Conservation (phyloP, 768 basidiomycete species). For the Porphyrellus cyaneotinctus region DNA sequence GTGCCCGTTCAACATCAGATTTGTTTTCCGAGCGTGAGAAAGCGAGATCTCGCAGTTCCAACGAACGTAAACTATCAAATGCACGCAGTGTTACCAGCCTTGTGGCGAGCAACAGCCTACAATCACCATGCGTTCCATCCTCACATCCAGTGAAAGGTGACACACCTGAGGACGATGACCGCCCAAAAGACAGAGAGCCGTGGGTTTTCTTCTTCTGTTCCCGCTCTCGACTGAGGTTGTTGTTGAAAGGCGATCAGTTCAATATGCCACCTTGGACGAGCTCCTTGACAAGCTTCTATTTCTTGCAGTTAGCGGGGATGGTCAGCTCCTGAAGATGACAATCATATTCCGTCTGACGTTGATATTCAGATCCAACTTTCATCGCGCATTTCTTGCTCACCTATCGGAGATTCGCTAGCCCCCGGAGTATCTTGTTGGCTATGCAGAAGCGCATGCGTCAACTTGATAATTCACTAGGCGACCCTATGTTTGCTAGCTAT, state of each 20-base stretch:
- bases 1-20: conserved; percentile 55
- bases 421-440: conserved; percentile 73
- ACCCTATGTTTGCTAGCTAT: conserved; percentile 84
- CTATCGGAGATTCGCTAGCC: conserved; percentile 78
- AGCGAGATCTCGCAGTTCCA: conserved; percentile 24
- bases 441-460: conserved; percentile 87
- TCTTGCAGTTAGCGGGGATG: conserved; percentile 79
- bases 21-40: conserved; percentile 42
- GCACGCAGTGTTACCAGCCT: conserved; percentile 28
- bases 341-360: conserved; percentile 7
- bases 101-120: conserved; percentile 17
- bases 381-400: conserved; percentile 79
- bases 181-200: conserved; percentile 47
- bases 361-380: conserved; percentile 61
- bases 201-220: conserved; percentile 31
- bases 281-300: conserved; percentile 80
- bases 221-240: conserved; percentile 10
- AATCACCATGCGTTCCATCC: conserved; percentile 14
- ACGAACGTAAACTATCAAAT: conserved; percentile 30
- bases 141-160: conserved; percentile 14
- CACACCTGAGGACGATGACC: conserved; percentile 23
- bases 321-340: conserved; percentile 36
- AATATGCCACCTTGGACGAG: conserved; percentile 75
- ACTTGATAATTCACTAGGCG: conserved; percentile 64
- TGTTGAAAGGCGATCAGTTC: conserved; percentile 46